Conservation (phyloP, 2,329 filamentous ascomycete genomes). For the Corinectria fuckeliana region DNA sequence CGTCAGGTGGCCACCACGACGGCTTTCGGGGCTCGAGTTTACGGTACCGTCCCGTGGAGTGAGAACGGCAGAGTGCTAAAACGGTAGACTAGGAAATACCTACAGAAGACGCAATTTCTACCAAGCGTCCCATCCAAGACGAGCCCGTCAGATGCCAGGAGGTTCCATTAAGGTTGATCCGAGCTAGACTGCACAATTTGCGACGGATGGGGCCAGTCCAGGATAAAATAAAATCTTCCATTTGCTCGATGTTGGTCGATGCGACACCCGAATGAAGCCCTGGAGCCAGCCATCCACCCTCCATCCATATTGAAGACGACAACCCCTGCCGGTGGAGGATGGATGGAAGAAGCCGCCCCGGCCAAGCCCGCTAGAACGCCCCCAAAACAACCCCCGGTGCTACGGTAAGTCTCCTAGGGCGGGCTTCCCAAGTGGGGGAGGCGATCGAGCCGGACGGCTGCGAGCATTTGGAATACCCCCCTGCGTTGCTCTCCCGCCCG, state of each 20-base stretch:
- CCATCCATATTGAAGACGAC: too few relatives aligned
- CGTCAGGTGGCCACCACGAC: background rate
- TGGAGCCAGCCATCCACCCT: background rate
- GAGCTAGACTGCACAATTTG: background rate
- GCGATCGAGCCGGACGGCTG: background rate
- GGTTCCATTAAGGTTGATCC: slow-evolving; percentile 13
- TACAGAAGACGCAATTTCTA: background rate
- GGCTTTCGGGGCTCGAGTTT: background rate
- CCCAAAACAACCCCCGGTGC: slow-evolving; percentile 8
- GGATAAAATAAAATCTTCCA: background rate
- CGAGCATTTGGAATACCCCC: too few relatives aligned
- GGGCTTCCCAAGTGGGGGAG: background rate
- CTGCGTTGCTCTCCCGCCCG: too few relatives aligned
- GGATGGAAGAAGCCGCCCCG: too few relatives aligned
- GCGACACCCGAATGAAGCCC: background rate
- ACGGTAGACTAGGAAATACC: background rate
- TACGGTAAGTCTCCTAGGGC: slow-evolving; percentile 5
- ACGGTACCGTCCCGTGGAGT: background rate
- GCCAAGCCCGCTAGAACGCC: slow-evolving; percentile 11
- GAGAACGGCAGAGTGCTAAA: background rate
- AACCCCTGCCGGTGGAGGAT: too few relatives aligned
- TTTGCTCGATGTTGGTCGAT: background rate
- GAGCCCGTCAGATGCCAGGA: slow-evolving; percentile 5
- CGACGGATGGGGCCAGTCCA: background rate
- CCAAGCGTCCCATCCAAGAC: too few relatives aligned